These are phyloP conservation scores for Xylariaceae sp. DNA, from an alignment of 2,329 filamentous ascomycete genomes.

Conservation along the genomic window DNA sequence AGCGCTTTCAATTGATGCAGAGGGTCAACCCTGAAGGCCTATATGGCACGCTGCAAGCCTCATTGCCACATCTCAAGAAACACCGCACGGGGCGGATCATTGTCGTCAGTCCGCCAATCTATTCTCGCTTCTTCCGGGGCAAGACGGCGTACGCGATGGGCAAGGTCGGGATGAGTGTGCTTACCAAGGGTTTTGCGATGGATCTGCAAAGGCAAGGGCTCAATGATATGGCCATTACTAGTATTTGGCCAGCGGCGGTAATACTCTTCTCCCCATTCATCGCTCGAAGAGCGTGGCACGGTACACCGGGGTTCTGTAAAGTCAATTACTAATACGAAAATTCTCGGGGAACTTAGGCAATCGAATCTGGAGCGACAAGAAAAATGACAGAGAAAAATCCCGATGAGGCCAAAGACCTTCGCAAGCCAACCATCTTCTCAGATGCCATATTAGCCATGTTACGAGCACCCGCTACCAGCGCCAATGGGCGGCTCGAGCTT, in stretches of 20 bases:
- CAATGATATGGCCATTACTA: conserved; percentile 69
- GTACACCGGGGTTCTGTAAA: too few relatives aligned
- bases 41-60: conserved; percentile 66
- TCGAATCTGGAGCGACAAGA: conserved; percentile 52
- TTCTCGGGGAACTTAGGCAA: conserved; percentile 40
- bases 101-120: conserved; percentile 80
- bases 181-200: conserved; percentile 79
- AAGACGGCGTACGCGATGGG: conserved; percentile 80
- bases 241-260: conserved; percentile 77
- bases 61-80: conserved; percentile 60
- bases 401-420: conserved; percentile 53
- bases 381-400: conserved; percentile 25
- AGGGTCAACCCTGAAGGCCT: conserved; percentile 70
- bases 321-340: too few relatives aligned
- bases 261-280: conserved; percentile 26
- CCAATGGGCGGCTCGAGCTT: conserved; percentile 69
- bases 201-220: conserved; percentile 67
- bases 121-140: conserved; percentile 77
- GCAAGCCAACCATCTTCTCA: conserved; percentile 70
- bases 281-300: too few relatives aligned
- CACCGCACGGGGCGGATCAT: conserved; percentile 62
- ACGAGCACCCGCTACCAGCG: conserved; percentile 49
- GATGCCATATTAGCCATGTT: conserved; percentile 75
- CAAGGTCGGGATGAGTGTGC: conserved; percentile 77
- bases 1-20: conserved; percentile 77